These are phyloP conservation scores for Volutella citrinella DNA, from an alignment of 2,329 filamentous ascomycete species.

Conservation along the genomic window DNA sequence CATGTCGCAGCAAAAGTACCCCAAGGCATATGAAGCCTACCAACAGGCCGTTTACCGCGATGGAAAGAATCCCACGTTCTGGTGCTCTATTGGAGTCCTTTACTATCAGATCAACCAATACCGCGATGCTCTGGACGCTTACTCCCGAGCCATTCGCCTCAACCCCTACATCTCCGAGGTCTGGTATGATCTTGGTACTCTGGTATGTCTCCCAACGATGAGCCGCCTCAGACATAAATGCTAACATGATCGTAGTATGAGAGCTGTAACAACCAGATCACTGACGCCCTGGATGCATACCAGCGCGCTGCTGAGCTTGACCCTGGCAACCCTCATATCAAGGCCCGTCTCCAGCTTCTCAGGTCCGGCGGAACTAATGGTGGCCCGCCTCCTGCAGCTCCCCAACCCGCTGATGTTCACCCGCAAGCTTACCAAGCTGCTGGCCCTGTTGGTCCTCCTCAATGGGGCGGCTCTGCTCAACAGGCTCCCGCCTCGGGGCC, in stretches of 20 bases:
- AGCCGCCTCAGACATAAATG: too few relatives aligned
- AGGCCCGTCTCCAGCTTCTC: constrained; percentile 85
- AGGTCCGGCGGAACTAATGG: constrained; percentile 76
- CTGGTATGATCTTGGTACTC: constrained; percentile 95
- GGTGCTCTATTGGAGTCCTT: constrained; percentile 97
- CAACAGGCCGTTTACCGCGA: constrained; percentile 98
- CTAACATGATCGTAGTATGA: too few relatives aligned
- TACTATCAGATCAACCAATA: constrained; percentile 99
- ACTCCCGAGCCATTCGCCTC: constrained; percentile 90
- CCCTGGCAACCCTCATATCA: constrained; percentile 91
- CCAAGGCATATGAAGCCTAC: constrained; percentile 97
- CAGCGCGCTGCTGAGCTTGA: constrained; percentile 92
- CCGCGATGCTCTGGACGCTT: constrained; percentile 93
- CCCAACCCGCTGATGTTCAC: constrained; percentile 94
- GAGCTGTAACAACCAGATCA: constrained; percentile 98
- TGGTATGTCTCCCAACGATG: too few relatives aligned
- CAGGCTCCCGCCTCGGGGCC: constrained; percentile 50
- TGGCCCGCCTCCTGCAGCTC: constrained; percentile 68
- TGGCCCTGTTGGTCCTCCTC: constrained; percentile 78
- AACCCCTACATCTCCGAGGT: constrained; percentile 99
- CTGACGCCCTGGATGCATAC: constrained; percentile 93
- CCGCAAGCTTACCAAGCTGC: constrained; percentile 88
- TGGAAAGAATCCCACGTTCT: constrained; percentile 96
- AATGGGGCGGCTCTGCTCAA: constrained; percentile 80
- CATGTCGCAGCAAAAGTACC: constrained; percentile 99